These are phyloP conservation scores for Nitzschia sp. DNA, from an alignment of 108 stramenopile species.

Conservation along the genomic window DNA sequence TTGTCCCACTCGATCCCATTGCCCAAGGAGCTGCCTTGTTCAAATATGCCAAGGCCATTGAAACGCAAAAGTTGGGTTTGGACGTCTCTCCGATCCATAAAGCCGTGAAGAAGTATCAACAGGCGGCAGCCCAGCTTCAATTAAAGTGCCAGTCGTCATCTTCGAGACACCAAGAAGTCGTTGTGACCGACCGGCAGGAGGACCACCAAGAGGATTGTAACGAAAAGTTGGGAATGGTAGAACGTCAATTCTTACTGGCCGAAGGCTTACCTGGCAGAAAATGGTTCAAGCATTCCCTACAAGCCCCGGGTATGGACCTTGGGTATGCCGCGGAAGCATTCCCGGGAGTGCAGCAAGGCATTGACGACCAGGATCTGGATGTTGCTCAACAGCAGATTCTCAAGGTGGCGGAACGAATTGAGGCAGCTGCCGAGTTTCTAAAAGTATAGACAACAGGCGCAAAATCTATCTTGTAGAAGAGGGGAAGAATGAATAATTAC, in stretches of 20 bases:
- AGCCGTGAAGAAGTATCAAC: constrained; percentile 18
- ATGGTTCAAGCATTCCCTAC: constrained; percentile 70
- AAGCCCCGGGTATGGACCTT: constrained; percentile 66
- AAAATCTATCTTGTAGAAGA: too few species aligned
- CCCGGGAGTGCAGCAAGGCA: constrained; percentile 67
- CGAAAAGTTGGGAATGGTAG: constrained; percentile 45
- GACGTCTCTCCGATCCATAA: constrained; percentile 4
- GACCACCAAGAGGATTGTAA: constrained; percentile 36
- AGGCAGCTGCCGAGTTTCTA: constrained; percentile 26
- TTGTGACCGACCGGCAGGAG: not conserved
- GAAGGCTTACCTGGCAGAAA: constrained; percentile 51
- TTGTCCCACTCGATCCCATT: constrained; percentile 54
- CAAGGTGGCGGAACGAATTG: constrained; percentile 20
- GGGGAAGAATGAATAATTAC: too few species aligned
- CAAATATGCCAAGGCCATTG: constrained; percentile 36
- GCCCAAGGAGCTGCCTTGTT: constrained; percentile 48
- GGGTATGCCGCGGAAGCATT: constrained; percentile 71
- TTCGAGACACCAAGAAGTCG: not conserved
- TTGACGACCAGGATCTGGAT: constrained; percentile 43
- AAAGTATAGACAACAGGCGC: too few species aligned
- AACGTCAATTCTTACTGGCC: constrained; percentile 54
- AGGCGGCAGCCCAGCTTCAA: constrained; percentile 13
- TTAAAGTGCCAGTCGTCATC: not conserved
- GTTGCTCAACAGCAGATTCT: constrained; percentile 47
- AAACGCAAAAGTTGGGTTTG: not conserved